Percentiles rank a stretch among this genome's conserved stretches.
phyloP scores from a whole-genome alignment of 2,329 filamentous ascomycete genomes.

The Ascochyta rabiei region DNA sequence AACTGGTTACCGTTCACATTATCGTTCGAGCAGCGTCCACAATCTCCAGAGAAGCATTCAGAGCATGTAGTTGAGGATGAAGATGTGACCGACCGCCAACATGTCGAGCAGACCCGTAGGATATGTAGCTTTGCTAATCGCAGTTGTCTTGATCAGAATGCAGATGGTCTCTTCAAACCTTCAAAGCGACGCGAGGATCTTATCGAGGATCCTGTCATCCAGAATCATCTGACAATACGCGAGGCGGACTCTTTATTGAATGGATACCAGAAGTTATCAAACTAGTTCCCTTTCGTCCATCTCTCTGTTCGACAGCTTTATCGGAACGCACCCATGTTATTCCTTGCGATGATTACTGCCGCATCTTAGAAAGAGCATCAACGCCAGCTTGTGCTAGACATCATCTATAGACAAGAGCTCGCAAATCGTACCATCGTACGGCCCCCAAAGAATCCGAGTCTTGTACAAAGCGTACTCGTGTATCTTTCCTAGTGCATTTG shows the following conservation, averaged over 20 bases:
- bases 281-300: slow-evolving; percentile 41
- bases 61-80: slow-evolving; percentile 12
- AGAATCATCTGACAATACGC: slow-evolving; percentile 25
- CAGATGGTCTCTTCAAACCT: slow-evolving; percentile 24
- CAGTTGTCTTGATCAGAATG: slow-evolving; percentile 15
- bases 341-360: slow-evolving; percentile 38
- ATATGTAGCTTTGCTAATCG: slow-evolving; percentile 35
- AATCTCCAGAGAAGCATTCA: neutral
- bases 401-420: slow-evolving; percentile 37
- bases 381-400: slow-evolving; percentile 36
- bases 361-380: slow-evolving; percentile 38
- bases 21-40: slow-evolving; percentile 29
- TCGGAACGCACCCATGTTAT: slow-evolving; percentile 38
- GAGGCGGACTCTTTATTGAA: slow-evolving; percentile 36
- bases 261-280: slow-evolving; percentile 38
- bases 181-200: slow-evolving; percentile 26
- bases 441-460: slow-evolving; percentile 34
- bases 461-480: slow-evolving; percentile 43
- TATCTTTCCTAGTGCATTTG: slow-evolving; percentile 41
- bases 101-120: slow-evolving; percentile 31
- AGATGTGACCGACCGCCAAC: slow-evolving; percentile 29
- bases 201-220: slow-evolving; percentile 29
- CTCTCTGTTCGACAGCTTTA: slow-evolving; percentile 27
- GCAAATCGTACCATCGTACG: slow-evolving; percentile 41
- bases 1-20: slow-evolving; percentile 37